Conservation (phyloP, 1,284 basidiomycete species). For the Chiua sp. region DNA sequence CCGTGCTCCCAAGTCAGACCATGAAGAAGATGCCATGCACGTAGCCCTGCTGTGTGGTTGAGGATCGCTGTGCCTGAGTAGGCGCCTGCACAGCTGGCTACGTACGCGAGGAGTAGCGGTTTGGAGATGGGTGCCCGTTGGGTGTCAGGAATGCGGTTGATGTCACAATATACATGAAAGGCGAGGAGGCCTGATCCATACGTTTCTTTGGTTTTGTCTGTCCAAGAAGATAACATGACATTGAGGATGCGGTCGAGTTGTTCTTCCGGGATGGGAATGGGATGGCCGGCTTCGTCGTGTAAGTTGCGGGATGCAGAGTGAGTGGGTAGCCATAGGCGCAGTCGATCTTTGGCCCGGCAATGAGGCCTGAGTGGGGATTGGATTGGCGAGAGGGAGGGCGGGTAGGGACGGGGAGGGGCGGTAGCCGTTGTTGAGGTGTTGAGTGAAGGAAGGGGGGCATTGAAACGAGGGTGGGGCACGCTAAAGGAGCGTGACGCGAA, state of each 20-base stretch:
- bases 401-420: too few relatives aligned
- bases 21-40: conserved; percentile 45
- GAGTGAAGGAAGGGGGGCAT: too few relatives aligned
- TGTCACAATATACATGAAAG: conserved; percentile 41
- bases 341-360: conserved; percentile 21
- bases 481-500: too few relatives aligned
- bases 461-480: too few relatives aligned
- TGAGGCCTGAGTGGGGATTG: conserved; percentile 22
- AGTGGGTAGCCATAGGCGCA: conserved; percentile 17
- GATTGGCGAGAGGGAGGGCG: background rate
- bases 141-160: conserved; percentile 18
- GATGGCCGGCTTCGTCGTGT: background rate
- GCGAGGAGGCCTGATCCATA: conserved; percentile 37
- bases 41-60: conserved; percentile 37
- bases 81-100: conserved; percentile 22
- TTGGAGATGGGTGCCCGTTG: conserved; percentile 21
- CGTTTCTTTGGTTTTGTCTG: conserved; percentile 19
- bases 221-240: conserved; percentile 22
- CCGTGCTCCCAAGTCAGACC: conserved; percentile 37
- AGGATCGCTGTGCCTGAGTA: conserved; percentile 26
- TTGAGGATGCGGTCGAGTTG: conserved; percentile 22
- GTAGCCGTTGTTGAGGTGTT: too few relatives aligned
- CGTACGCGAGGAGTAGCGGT: conserved; percentile 16
- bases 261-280: background rate
- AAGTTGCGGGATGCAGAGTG: too few relatives aligned